phyloP scores from a whole-genome alignment of 2,329 filamentous ascomycete species.

The Tolypocladium tropicale region DNA sequence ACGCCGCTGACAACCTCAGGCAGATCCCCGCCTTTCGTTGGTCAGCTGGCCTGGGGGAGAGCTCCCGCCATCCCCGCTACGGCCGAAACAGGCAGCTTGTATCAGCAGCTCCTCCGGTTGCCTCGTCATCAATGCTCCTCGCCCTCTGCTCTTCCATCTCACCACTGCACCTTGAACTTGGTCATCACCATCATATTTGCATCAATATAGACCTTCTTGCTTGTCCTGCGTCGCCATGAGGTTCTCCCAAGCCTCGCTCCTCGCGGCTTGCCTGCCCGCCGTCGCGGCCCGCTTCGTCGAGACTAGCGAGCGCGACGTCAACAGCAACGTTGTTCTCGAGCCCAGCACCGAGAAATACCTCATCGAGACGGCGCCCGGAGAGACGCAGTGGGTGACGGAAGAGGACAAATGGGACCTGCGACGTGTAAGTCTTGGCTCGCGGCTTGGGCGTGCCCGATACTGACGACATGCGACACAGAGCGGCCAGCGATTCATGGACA shows the following conservation, averaged over 20 bases:
- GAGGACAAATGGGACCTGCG: constrained; percentile 91
- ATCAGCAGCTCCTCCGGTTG: not conserved
- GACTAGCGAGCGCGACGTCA: constrained; percentile 31
- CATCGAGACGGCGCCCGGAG: constrained; percentile 74
- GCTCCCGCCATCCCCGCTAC: not conserved
- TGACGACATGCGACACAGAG: constrained; percentile 39
- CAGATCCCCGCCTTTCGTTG: no score
- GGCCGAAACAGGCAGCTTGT: not conserved
- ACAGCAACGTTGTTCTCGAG: constrained; percentile 34
- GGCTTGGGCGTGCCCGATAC: not conserved
- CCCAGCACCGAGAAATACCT: constrained; percentile 42
- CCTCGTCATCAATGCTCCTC: not conserved
- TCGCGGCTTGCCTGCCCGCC: constrained; percentile 45
- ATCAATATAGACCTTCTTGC: not conserved
- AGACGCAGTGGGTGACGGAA: constrained; percentile 81
- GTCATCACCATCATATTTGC: not conserved
- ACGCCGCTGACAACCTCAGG: not conserved
- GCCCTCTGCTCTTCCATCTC: not conserved
- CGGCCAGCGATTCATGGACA: constrained; percentile 87
- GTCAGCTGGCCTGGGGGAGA: not conserved
- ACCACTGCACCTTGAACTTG: not conserved
- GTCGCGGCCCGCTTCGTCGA: constrained; percentile 48
- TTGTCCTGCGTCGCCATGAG: constrained; percentile 32
- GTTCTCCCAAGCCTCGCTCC: constrained; percentile 38
- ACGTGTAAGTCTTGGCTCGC: constrained; percentile 39